A percentile compares a stretch with the other conserved stretches of the same genome.
Conservation (phyloP, 169 alveolate genomes). For the Eimeria falciformis region DNA sequence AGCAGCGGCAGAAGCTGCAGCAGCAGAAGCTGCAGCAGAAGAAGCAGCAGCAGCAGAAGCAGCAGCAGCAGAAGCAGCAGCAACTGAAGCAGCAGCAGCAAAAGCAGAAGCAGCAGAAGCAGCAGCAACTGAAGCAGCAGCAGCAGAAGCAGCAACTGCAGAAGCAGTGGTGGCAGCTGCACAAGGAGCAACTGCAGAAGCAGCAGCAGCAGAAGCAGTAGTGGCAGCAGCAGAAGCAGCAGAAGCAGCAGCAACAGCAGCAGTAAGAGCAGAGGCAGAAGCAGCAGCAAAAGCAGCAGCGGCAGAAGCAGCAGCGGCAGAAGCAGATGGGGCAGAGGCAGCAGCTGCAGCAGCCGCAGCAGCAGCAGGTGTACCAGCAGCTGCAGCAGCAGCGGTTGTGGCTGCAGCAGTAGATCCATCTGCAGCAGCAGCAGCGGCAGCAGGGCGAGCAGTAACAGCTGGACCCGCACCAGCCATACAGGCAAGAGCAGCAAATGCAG, state of each 20-base stretch:
- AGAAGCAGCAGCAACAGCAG: not conserved
- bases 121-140: not conserved
- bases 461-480: not conserved
- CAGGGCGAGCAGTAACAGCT: not conserved
- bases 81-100: not conserved
- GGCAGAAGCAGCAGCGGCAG: not conserved
- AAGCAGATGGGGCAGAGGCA: not conserved
- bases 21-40: constrained; percentile 18
- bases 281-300: constrained; percentile 1
- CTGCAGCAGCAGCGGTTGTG: not conserved
- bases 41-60: constrained; percentile 10
- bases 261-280: not conserved
- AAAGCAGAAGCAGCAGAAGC: not conserved
- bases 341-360: constrained; percentile 21
- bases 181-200: constrained; percentile 4
- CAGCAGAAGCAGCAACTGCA: constrained; percentile 10
- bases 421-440: not conserved
- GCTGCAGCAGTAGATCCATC: not conserved
- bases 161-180: constrained; percentile 19
- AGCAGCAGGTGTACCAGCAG: not conserved
- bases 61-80: not conserved
- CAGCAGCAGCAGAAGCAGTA: not conserved
- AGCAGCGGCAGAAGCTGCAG: not conserved
- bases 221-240: not conserved
- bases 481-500: not conserved